Evolutionary conservation across 441 rosid genomes (phyloP).

Genomic region (Adansonia grandidieri): DNA sequence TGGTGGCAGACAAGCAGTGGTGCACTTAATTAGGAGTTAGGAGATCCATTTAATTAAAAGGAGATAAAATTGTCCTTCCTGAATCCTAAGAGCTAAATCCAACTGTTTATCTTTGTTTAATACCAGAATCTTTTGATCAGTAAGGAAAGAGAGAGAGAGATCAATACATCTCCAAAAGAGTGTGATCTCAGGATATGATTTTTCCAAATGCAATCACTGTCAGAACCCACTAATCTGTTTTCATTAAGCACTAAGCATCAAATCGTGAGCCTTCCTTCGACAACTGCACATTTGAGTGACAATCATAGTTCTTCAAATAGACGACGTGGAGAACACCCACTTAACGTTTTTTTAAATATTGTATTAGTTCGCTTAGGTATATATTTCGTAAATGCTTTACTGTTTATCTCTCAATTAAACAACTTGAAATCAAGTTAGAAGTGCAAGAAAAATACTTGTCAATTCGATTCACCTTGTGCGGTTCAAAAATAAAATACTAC

Average conservation of each 20-base stretch:
- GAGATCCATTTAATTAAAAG: background rate
- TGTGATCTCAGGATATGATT: background rate
- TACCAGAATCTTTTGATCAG: background rate
- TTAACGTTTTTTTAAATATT: background rate
- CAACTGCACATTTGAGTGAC: background rate
- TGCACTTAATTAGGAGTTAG: slow-evolving; percentile 16
- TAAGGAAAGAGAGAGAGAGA: background rate
- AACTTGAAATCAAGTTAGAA: background rate
- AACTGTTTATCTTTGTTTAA: slow-evolving; percentile 1
- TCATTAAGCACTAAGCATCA: background rate
- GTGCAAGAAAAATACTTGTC: background rate
- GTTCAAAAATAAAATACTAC: background rate
- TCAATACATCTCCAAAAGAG: background rate
- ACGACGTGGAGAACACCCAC: slow-evolving; percentile 7
- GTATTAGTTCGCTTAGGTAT: background rate
- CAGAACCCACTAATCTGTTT: background rate
- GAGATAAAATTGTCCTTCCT: background rate
- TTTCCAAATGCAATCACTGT: background rate
- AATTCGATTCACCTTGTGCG: background rate
- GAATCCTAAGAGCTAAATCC: background rate
- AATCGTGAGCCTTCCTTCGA: background rate
- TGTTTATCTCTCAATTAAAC: background rate
- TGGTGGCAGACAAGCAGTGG: slow-evolving; percentile 21
- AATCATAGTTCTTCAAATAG: background rate
- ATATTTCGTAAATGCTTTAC: background rate